A percentile compares a stretch with the other conserved stretches of the same genome.
Evolutionary conservation across 1,284 basidiomycete genomes (phyloP).

Genomic region (Microbotryum lychnidis-dioicae): DNA sequence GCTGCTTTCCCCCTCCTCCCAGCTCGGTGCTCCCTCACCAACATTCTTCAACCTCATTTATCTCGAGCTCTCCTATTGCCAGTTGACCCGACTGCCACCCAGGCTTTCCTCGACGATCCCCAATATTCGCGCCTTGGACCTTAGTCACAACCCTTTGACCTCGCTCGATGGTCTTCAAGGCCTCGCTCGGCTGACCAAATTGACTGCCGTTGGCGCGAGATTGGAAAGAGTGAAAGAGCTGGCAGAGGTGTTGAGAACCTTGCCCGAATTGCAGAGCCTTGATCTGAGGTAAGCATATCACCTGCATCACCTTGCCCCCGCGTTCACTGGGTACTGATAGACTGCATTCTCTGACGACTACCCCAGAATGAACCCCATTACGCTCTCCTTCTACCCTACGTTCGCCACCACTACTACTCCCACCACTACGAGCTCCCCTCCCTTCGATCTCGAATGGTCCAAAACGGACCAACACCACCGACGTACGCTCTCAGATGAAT

Average conservation of each 20-base stretch:
- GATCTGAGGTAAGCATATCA: slow-evolving; percentile 64
- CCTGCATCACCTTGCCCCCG: too few relatives aligned
- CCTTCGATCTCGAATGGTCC: slow-evolving; percentile 19
- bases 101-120: slow-evolving; percentile 62
- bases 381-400: slow-evolving; percentile 72
- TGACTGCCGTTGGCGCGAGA: slow-evolving; percentile 76
- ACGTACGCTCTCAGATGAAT: slow-evolving; percentile 73
- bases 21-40: slow-evolving; percentile 27
- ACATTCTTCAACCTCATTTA: slow-evolving; percentile 79
- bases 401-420: slow-evolving; percentile 5
- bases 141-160: slow-evolving; percentile 88
- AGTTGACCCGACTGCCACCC: slow-evolving; percentile 63
- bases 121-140: slow-evolving; percentile 83
- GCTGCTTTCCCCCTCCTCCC: slow-evolving; percentile 47
- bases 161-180: slow-evolving; percentile 60
- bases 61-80: slow-evolving; percentile 85
- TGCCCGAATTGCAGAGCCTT: slow-evolving; percentile 70
- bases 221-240: slow-evolving; percentile 61
- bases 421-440: not conserved
- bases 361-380: slow-evolving; percentile 82
- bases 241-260: slow-evolving; percentile 59
- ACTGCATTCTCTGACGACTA: not conserved
- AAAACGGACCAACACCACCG: slow-evolving; percentile 71
- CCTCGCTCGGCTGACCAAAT: slow-evolving; percentile 64
- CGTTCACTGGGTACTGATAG: not conserved